Evolutionary conservation across 495 filamentous ascomycete species (phyloP).

Genomic region (Penicillium turbatum): DNA sequence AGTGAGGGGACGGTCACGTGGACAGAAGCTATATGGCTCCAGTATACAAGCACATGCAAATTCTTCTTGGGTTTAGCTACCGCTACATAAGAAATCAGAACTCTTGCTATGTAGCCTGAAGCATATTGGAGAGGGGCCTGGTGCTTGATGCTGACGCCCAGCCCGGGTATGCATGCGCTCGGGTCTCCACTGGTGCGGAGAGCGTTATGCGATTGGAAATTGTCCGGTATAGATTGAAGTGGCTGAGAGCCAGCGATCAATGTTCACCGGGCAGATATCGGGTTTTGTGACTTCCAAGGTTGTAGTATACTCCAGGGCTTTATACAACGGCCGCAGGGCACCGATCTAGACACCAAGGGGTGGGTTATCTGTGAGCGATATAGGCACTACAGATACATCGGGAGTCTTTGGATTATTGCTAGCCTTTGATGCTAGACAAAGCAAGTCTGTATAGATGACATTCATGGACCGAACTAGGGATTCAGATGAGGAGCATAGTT

Average conservation of each 20-base stretch:
- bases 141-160: background rate
- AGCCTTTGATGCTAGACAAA: too few relatives aligned
- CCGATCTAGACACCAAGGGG: background rate
- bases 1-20: conserved; percentile 38
- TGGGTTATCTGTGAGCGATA: too few relatives aligned
- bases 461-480: too few relatives aligned
- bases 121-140: background rate
- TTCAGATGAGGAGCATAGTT: too few relatives aligned
- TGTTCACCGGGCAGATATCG: background rate
- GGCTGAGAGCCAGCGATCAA: background rate
- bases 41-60: background rate
- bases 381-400: too few relatives aligned
- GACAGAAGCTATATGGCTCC: background rate
- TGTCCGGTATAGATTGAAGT: background rate
- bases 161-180: conserved; percentile 4
- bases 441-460: too few relatives aligned
- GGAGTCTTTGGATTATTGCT: too few relatives aligned
- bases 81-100: background rate
- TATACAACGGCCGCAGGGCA: background rate
- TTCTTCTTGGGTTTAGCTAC: background rate
- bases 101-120: background rate
- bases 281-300: too few relatives aligned
- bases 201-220: background rate
- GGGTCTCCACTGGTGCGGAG: conserved; percentile 8
- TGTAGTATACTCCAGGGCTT: background rate